Base-by-base conservation (phyloP, 192 early-diverging fungal genomes). In the Pilobolus umbonatus region DNA sequence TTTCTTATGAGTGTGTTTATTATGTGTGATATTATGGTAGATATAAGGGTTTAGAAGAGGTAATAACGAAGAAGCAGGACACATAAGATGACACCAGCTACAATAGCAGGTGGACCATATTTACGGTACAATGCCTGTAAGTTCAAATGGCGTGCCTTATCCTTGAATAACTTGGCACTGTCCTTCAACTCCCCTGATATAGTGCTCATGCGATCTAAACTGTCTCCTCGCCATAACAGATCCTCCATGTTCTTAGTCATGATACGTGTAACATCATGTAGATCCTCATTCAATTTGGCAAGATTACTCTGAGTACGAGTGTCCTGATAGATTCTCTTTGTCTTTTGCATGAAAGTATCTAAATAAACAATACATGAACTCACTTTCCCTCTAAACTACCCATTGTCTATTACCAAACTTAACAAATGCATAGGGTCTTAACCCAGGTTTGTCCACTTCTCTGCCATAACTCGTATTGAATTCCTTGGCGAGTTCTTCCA, bases 191-290 rank as follows among this genome's bases (percentile, higher is more conserved):
- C 69, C 29, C 62, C 73, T 32, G 66, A 72, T 21, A 72, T 64
- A 25, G 74, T 62, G 28, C 59, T 65, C 68, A 72, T 73, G 81
- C 87, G 79, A 60, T 92, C 87, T 51, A 94, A 76, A 40, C 78
- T 79, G 62, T 92, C 91, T 14, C 91, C 92, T 28, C 92, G 83
- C 80, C 92, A 95, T 48, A 98, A 78, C 32, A 98, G 72, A 71
- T 96, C 94, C 57, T 93, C 88, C 81, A 98, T 94, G 77, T 98
- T 98, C 67, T 90, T 94, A 29, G 90, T 98, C 96, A 98, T 96
- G 51, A 98, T 98, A 60, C 93, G 81, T 29, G 91, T 92, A 4
- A 98, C 94, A 72, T 98, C 96, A 50, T 89, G 86, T 58, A 98
- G 73, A 72, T 98, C 96, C 56, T 96, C 93, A 69, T 96, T 94